phyloP scores from a whole-genome alignment of 305 asterid species.

The Fraxinus paxiana region DNA sequence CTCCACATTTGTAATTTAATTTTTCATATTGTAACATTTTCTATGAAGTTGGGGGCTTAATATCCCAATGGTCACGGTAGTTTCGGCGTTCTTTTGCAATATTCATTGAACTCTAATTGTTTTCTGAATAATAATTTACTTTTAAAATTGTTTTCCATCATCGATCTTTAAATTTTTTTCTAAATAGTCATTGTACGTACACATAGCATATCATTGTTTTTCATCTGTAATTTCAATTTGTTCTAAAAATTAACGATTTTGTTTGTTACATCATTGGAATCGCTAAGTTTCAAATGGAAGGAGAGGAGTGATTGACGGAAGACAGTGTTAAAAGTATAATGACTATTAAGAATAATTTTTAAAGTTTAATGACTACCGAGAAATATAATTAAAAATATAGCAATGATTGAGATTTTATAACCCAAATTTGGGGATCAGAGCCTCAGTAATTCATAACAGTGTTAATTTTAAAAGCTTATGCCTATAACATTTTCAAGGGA shows the following conservation, averaged over 20 bases:
- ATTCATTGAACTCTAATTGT: conserved; percentile 14
- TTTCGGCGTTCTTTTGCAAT: not conserved
- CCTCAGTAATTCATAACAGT: not conserved
- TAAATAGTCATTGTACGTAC: not conserved
- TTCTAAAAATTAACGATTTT: too few species aligned
- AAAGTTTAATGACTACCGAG: not conserved
- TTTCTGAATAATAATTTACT: not conserved
- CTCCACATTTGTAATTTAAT: not conserved
- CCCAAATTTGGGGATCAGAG: not conserved
- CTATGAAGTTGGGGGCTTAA: not conserved
- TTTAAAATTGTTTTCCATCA: too few species aligned
- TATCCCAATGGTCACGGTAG: not conserved
- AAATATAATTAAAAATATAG: too few species aligned
- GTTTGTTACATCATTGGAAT: not conserved
- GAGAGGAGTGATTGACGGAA: not conserved
- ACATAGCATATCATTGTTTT: not conserved
- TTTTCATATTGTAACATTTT: not conserved
- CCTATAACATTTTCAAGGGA: conserved; percentile 28
- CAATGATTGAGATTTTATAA: not conserved
- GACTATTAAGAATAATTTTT: not conserved
- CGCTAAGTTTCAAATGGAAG: too few species aligned
- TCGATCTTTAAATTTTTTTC: not conserved
- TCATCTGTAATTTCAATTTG: not conserved
- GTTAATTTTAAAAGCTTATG: conserved; percentile 15
- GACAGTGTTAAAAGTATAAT: conserved; percentile 24